These are phyloP conservation scores for Xylaria palmicola DNA, from an alignment of 495 filamentous ascomycete genomes.

Conservation along the genomic window DNA sequence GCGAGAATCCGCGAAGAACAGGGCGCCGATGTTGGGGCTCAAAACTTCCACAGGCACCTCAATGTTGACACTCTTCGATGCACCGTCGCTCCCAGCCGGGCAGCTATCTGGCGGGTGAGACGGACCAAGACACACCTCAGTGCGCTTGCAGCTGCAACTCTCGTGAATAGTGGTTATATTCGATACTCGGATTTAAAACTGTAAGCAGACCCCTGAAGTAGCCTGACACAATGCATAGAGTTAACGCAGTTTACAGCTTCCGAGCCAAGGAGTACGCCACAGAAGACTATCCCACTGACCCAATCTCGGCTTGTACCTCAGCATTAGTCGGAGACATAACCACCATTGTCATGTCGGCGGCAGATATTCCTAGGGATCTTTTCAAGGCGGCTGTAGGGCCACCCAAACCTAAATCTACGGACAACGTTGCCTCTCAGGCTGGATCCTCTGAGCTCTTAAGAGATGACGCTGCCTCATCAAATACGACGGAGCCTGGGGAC, in stretches of 20 bases:
- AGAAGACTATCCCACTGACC: slow-evolving; percentile 69
- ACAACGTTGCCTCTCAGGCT: slow-evolving; percentile 15
- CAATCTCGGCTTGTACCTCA: slow-evolving; percentile 67
- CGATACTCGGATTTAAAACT: slow-evolving; percentile 66
- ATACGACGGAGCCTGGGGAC: slow-evolving; percentile 8
- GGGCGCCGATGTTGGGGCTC: slow-evolving; percentile 61
- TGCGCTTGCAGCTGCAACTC: slow-evolving; percentile 63
- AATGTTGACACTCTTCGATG: slow-evolving; percentile 62
- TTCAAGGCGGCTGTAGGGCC: slow-evolving; percentile 49
- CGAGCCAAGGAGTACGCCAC: slow-evolving; percentile 69
- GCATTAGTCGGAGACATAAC: slow-evolving; percentile 73
- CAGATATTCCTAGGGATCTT: slow-evolving; percentile 76
- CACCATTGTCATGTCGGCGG: slow-evolving; percentile 75
- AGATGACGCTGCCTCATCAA: slow-evolving; percentile 22
- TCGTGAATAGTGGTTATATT: slow-evolving; percentile 61
- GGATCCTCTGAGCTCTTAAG: slow-evolving; percentile 1
- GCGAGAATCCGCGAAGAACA: slow-evolving; percentile 62
- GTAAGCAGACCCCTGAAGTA: slow-evolving; percentile 44
- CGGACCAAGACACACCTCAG: slow-evolving; percentile 63
- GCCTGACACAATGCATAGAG: neutral
- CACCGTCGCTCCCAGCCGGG: slow-evolving; percentile 59
- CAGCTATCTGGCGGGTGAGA: slow-evolving; percentile 70
- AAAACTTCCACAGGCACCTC: slow-evolving; percentile 69
- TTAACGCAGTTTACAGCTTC: slow-evolving; percentile 48
- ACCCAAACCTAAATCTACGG: slow-evolving; percentile 19